These are phyloP conservation scores for Aureobasidium sp. DNA, from an alignment of 2,329 filamentous ascomycete genomes.

Conservation along the genomic window DNA sequence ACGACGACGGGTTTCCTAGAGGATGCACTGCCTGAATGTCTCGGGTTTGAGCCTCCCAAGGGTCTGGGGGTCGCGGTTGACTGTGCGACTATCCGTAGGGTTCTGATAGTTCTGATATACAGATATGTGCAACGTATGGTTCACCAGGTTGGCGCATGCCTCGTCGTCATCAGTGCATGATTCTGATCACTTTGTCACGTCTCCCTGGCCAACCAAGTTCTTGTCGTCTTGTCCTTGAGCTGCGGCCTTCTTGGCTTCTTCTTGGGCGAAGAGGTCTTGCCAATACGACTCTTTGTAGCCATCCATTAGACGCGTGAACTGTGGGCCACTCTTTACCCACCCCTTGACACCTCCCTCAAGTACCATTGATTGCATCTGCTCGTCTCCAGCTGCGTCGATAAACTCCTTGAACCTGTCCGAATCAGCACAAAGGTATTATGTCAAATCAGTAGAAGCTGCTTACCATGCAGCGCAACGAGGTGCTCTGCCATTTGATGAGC, in stretches of 20 bases:
- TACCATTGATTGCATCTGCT: conserved; percentile 34
- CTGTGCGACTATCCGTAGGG: conserved; percentile 2
- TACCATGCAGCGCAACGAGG: conserved; percentile 30
- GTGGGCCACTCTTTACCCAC: conserved; percentile 35
- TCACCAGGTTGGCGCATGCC: not conserved
- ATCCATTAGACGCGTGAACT: conserved; percentile 33
- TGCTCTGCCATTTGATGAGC: conserved; percentile 23
- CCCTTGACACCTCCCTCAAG: conserved; percentile 38
- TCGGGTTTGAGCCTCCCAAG: not conserved
- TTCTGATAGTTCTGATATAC: conserved; percentile 11
- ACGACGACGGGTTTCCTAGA: conserved; percentile 8
- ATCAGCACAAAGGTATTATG: not conserved
- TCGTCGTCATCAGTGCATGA: not conserved
- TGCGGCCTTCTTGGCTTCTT: conserved; percentile 18
- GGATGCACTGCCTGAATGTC: conserved; percentile 7
- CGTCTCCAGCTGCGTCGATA: conserved; percentile 26
- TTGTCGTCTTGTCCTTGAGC: conserved; percentile 9
- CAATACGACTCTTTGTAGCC: conserved; percentile 35
- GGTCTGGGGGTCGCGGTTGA: not conserved
- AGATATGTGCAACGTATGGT: not conserved
- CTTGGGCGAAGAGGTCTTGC: conserved; percentile 30
- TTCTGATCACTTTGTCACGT: conserved; percentile 3
- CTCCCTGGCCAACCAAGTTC: conserved; percentile 4
- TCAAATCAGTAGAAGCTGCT: not conserved
- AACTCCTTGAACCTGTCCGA: conserved; percentile 5